Evolutionary conservation across 768 basidiomycete species (phyloP).

Genomic region (Pulveroboletus sp.): DNA sequence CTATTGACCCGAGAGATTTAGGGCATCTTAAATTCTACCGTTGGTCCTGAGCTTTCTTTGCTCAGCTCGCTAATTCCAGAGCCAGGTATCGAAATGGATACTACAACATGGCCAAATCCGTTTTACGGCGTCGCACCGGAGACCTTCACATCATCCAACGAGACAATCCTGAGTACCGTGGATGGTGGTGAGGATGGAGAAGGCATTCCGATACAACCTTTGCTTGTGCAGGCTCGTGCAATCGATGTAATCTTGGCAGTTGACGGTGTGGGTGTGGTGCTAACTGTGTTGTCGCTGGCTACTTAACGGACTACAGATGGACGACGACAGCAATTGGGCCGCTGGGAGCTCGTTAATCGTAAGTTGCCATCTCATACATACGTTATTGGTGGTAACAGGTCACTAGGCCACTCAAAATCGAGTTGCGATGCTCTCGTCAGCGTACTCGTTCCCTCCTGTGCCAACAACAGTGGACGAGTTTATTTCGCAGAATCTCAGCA

Average conservation of each 20-base stretch:
- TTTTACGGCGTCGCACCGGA: constrained; percentile 33
- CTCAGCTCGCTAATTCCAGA: constrained; percentile 23
- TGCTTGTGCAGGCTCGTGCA: constrained; percentile 41
- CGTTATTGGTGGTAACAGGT: background rate
- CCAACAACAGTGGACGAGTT: constrained; percentile 27
- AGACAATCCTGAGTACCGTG: constrained; percentile 31
- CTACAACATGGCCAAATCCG: constrained; percentile 34
- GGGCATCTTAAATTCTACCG: background rate
- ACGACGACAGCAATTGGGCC: constrained; percentile 17
- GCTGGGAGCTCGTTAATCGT: constrained; percentile 27
- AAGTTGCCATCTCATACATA: background rate
- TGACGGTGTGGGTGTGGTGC: constrained; percentile 32
- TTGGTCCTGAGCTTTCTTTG: constrained; percentile 12
- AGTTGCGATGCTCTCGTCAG: constrained; percentile 30
- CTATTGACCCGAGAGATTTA: constrained; percentile 1
- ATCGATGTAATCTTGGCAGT: constrained; percentile 50
- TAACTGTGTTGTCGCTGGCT: background rate
- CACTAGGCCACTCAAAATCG: constrained; percentile 36
- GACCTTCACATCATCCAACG: constrained; percentile 32
- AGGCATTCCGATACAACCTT: constrained; percentile 45
- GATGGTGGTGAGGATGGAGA: constrained; percentile 43
- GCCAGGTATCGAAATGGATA: constrained; percentile 24
- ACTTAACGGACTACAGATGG: constrained; percentile 1
- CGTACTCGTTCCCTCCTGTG: constrained; percentile 32
- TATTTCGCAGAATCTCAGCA: constrained; percentile 32